A percentile compares a stretch with the other conserved stretches of the same genome.
These are phyloP conservation scores for Podosphaera aphanis DNA, from an alignment of 2,329 filamentous ascomycete genomes.

Conservation along the genomic window DNA sequence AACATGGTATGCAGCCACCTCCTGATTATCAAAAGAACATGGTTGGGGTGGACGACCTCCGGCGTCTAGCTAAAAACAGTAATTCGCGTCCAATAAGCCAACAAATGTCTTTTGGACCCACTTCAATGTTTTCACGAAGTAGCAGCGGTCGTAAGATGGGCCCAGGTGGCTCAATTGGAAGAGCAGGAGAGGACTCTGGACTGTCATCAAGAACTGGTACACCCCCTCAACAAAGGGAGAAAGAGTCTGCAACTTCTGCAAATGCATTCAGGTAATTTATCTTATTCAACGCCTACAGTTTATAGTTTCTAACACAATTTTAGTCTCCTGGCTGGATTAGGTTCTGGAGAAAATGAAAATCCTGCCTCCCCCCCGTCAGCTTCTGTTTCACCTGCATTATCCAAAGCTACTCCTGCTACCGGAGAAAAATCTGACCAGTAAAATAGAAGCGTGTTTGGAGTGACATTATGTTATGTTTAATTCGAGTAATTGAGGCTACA, in stretches of 20 bases:
- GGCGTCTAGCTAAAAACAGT: slow-evolving; percentile 47
- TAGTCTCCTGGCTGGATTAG: slow-evolving; percentile 29
- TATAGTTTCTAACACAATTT: slow-evolving; percentile 12
- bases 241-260: slow-evolving; percentile 41
- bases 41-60: slow-evolving; percentile 76
- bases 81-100: slow-evolving; percentile 33
- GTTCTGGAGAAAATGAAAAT: slow-evolving; percentile 28
- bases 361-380: slow-evolving; percentile 48
- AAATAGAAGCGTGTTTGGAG: slow-evolving; percentile 22
- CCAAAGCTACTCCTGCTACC: slow-evolving; percentile 34
- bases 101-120: slow-evolving; percentile 48
- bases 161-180: slow-evolving; percentile 46
- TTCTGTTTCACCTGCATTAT: slow-evolving; percentile 38
- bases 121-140: slow-evolving; percentile 69
- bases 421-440: slow-evolving; percentile 19
- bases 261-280: slow-evolving; percentile 88
- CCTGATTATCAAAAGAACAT: slow-evolving; percentile 51
- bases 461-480: no score
- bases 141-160: slow-evolving; percentile 70
- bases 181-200: slow-evolving; percentile 63
- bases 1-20: slow-evolving; percentile 47
- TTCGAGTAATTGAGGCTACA: no score
- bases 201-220: slow-evolving; percentile 77
- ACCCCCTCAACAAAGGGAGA: slow-evolving; percentile 47
- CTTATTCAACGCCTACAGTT: not conserved